Evolutionary conservation across 306 rosid species (phyloP).

Genomic region (Vigna radiata): DNA sequence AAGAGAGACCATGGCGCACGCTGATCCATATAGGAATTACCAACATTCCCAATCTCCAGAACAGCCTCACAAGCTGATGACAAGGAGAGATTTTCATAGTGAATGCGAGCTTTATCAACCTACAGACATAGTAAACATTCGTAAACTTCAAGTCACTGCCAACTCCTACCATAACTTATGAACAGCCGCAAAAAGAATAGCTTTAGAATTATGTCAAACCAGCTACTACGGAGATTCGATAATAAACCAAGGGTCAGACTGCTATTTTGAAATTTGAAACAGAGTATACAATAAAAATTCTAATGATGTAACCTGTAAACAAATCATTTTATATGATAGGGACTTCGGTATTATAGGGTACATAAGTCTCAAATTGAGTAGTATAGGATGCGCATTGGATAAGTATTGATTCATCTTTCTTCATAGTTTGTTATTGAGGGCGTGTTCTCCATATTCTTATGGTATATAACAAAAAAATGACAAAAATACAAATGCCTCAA

Average conservation of each 20-base stretch:
- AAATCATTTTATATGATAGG: neutral
- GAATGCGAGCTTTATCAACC: constrained; percentile 75
- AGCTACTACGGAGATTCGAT: neutral
- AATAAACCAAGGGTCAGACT: neutral
- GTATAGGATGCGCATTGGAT: too few species aligned
- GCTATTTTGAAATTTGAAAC: constrained; percentile 11
- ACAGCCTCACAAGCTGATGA: constrained; percentile 95
- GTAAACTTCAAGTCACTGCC: constrained; percentile 14
- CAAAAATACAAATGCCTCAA: constrained; percentile 8
- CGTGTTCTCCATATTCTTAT: too few species aligned
- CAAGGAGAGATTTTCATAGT: constrained; percentile 76
- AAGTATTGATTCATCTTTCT: too few species aligned
- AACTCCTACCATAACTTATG: constrained; percentile 21
- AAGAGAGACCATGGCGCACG: constrained; percentile 95
- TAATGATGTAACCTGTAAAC: neutral
- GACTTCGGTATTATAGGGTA: too few species aligned
- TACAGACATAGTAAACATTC: constrained; percentile 38
- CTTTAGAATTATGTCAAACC: constrained; percentile 22
- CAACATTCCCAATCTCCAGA: constrained; percentile 83
- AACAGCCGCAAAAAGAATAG: constrained; percentile 1
- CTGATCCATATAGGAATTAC: constrained; percentile 86
- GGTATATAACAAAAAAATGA: neutral
- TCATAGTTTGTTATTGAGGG: too few species aligned
- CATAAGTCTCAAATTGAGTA: too few species aligned
- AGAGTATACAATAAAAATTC: constrained; percentile 5